phyloP scores from a whole-genome alignment of 202 grass and related monocot genomes.

The Dendrocalamus latiflorus region DNA sequence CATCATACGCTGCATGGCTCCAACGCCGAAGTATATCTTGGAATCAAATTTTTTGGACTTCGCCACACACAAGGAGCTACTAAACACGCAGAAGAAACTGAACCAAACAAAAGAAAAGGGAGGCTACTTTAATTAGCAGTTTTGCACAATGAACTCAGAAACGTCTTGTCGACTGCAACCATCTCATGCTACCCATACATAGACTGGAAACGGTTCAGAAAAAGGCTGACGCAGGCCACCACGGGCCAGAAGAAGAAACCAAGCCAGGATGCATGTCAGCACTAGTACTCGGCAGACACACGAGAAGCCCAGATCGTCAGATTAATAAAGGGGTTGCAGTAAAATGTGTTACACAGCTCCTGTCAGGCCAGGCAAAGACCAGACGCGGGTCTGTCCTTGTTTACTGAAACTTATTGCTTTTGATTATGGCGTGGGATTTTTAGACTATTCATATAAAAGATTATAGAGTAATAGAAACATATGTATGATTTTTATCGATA shows the following conservation, averaged over 20 bases:
- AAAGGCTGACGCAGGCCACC: slow-evolving; percentile 17
- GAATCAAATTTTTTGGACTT: not conserved
- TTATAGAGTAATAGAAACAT: too few relatives aligned
- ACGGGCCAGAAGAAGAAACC: slow-evolving; percentile 24
- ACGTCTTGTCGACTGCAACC: slow-evolving; percentile 14
- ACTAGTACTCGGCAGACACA: not conserved
- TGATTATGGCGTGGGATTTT: too few relatives aligned
- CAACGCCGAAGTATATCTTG: not conserved
- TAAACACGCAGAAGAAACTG: not conserved
- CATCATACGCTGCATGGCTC: not conserved
- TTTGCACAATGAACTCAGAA: not conserved
- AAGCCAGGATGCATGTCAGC: not conserved
- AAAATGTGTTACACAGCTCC: not conserved
- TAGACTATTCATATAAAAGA: too few relatives aligned
- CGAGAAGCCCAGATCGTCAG: not conserved
- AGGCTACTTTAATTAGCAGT: not conserved
- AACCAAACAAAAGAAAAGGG: not conserved
- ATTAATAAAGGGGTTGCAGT: not conserved
- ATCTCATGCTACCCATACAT: slow-evolving; percentile 1
- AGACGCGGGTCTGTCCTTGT: not conserved
- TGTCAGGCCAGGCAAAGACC: slow-evolving; percentile 23
- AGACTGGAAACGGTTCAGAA: slow-evolving; percentile 22
- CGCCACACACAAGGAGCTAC: not conserved
- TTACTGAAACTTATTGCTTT: too few relatives aligned
- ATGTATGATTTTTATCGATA: too few relatives aligned